Conservation (phyloP, 768 basidiomycete genomes). For the Sporobolomyces pararoseus region DNA sequence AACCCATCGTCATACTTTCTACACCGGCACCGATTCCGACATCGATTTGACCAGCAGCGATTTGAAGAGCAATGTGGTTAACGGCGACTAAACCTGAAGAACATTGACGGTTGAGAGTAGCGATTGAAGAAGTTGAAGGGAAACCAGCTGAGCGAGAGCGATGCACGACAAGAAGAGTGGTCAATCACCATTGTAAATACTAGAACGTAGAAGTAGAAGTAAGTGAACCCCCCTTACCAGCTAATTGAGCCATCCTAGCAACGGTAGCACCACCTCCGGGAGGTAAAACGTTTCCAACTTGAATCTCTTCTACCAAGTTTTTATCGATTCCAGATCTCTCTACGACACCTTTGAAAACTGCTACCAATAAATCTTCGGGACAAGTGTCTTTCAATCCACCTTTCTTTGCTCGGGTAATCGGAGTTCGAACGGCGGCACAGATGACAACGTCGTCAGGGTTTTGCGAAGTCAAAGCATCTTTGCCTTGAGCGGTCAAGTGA, state of each 20-base stretch:
- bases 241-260: conserved; percentile 81
- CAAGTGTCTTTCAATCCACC: conserved; percentile 81
- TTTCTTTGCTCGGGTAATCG: conserved; percentile 78
- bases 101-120: conserved; percentile 87
- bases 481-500: conserved; percentile 35
- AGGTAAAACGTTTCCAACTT: conserved; percentile 74
- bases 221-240: conserved; percentile 47
- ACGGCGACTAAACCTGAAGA: conserved; percentile 94
- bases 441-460: conserved; percentile 61
- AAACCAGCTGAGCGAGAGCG: too few relatives aligned
- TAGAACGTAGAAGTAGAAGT: conserved; percentile 65
- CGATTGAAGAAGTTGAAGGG: conserved; percentile 78
- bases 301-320: conserved; percentile 42
- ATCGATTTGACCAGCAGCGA: conserved; percentile 74
- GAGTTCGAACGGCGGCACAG: conserved; percentile 79
- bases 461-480: conserved; percentile 22
- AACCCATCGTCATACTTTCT: conserved; percentile 53
- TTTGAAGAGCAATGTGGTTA: conserved; percentile 77
- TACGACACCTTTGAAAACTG: conserved; percentile 72
- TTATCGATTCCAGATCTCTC: conserved; percentile 55
- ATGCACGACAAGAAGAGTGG: too few relatives aligned
- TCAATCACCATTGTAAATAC: too few relatives aligned
- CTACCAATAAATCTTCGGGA: conserved; percentile 79
- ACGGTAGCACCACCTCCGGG: conserved; percentile 71
- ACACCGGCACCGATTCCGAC: conserved; percentile 72